Evolutionary conservation across 371 early-diverging fungal genomes (phyloP).

Genomic region (Apophysomyces variabilis): DNA sequence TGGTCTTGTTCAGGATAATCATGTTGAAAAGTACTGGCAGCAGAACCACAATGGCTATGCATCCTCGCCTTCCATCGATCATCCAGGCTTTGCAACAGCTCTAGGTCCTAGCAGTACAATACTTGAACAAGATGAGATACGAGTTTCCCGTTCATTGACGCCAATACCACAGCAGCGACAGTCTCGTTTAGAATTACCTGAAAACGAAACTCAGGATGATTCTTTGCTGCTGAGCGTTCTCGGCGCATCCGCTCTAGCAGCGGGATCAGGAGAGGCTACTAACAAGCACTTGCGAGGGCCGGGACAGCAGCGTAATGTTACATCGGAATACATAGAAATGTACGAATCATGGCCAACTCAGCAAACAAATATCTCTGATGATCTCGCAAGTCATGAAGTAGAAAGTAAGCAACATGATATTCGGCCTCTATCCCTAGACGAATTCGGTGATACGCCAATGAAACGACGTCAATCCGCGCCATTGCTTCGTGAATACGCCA

Average conservation of each 20-base stretch:
- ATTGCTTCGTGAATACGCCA: not conserved
- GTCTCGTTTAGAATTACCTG: not conserved
- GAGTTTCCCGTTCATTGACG: not conserved
- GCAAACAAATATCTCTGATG: not conserved
- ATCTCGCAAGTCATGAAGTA: not conserved
- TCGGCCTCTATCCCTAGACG: not conserved
- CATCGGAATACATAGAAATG: conserved; percentile 10
- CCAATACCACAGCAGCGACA: too few relatives aligned
- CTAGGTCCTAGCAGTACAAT: not conserved
- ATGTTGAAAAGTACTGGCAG: conserved; percentile 20
- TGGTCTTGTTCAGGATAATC: conserved; percentile 10
- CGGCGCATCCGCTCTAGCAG: not conserved
- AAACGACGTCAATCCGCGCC: not conserved
- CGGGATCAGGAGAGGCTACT: not conserved
- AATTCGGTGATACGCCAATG: not conserved
- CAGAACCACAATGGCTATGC: not conserved
- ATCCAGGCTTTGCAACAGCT: not conserved
- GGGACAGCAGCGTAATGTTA: not conserved
- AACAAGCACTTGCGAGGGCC: not conserved
- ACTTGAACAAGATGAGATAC: not conserved
- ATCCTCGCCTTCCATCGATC: conserved; percentile 1
- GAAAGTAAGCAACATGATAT: not conserved
- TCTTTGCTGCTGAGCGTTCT: not conserved
- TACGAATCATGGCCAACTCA: conserved; percentile 6
- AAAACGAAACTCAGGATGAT: not conserved